phyloP scores from a whole-genome alignment of 148 eudicot species.

The Pharnaceum exiguum region DNA sequence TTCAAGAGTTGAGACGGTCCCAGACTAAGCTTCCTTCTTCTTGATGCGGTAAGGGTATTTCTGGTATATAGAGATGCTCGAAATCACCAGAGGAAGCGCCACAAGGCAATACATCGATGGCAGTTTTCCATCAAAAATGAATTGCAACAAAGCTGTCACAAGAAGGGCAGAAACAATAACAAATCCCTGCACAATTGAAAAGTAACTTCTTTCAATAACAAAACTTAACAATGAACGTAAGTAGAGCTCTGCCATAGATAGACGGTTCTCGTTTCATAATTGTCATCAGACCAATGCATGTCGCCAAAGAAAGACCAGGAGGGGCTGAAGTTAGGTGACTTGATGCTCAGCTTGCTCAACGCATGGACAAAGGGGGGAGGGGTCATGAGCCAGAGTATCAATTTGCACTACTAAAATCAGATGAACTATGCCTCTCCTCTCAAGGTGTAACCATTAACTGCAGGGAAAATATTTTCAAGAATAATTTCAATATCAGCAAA shows the following conservation, averaged over 20 bases:
- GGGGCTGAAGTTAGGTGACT: too few species aligned
- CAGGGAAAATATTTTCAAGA: too few species aligned
- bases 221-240: background rate
- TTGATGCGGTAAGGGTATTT: constrained; percentile 78
- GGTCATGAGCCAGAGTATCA: too few species aligned
- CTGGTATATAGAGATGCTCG: constrained; percentile 84
- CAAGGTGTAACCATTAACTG: too few species aligned
- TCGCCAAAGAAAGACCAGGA: too few species aligned
- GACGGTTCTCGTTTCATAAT: too few species aligned
- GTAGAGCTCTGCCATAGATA: too few species aligned
- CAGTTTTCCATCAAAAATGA: constrained; percentile 76
- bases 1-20: background rate
- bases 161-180: constrained; percentile 95
- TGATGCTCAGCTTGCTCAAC: too few species aligned
- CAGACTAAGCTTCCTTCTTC: constrained; percentile 60
- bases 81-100: constrained; percentile 83
- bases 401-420: too few species aligned
- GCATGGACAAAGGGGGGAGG: too few species aligned
- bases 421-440: too few species aligned
- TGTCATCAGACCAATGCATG: too few species aligned
- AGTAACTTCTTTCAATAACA: background rate
- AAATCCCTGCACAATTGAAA: constrained; percentile 66
- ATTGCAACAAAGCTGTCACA: constrained; percentile 89
- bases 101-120: constrained; percentile 82
- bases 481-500: background rate